phyloP scores from a whole-genome alignment of 2,329 filamentous ascomycete species.

The Pseudopyrenochaeta lycopersici region DNA sequence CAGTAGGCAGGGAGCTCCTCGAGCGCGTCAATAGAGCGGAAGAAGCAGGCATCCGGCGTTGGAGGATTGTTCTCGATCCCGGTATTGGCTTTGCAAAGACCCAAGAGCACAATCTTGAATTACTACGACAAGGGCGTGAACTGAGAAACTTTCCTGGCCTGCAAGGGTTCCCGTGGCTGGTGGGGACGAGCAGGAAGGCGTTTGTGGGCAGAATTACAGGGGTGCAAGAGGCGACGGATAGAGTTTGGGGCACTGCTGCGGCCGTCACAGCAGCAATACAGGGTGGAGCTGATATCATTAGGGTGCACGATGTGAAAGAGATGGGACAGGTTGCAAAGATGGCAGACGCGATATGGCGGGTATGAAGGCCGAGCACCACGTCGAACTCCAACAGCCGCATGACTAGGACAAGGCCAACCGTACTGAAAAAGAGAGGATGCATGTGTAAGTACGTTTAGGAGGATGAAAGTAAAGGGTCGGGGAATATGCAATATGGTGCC shows the following conservation, averaged over 20 bases:
- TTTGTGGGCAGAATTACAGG: conserved; percentile 88
- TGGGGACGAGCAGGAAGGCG: conserved; percentile 87
- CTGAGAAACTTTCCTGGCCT: conserved; percentile 63
- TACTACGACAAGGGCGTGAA: conserved; percentile 73
- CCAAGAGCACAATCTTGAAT: conserved; percentile 78
- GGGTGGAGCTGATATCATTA: conserved; percentile 88
- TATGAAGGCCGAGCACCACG: neutral
- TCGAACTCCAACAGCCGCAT: too few species aligned
- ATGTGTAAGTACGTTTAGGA: too few species aligned
- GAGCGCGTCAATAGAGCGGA: conserved; percentile 78
- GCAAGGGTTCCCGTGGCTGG: conserved; percentile 81
- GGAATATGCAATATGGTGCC: too few species aligned
- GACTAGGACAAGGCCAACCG: too few species aligned
- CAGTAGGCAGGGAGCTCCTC: conserved; percentile 73
- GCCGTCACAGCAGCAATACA: conserved; percentile 85
- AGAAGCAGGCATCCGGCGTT: conserved; percentile 82
- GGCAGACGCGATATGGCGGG: conserved; percentile 89
- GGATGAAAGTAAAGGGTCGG: too few species aligned
- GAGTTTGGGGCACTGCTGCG: conserved; percentile 86
- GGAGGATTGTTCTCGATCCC: conserved; percentile 94
- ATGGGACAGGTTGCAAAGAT: conserved; percentile 87
- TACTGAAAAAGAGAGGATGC: too few species aligned
- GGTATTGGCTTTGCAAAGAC: conserved; percentile 95
- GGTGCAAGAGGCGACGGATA: conserved; percentile 72
- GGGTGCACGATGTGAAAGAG: conserved; percentile 89